These are phyloP conservation scores for Heliocybe sulcata DNA, from an alignment of 1,284 basidiomycete genomes.

Conservation along the genomic window DNA sequence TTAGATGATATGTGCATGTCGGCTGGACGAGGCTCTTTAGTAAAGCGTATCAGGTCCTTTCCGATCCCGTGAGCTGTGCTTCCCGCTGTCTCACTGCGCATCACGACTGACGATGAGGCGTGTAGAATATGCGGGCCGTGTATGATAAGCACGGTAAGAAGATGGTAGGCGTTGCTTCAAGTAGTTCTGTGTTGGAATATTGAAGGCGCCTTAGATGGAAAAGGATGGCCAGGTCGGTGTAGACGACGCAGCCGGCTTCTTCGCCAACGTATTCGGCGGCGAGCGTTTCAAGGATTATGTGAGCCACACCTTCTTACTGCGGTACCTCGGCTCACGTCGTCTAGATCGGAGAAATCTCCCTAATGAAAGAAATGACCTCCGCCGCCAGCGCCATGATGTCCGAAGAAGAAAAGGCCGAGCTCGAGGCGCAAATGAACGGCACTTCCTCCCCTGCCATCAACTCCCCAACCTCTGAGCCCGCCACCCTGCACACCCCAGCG, in stretches of 20 bases:
- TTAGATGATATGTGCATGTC: slow-evolving; percentile 13
- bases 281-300: slow-evolving; percentile 84
- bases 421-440: slow-evolving; percentile 67
- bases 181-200: neutral
- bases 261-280: slow-evolving; percentile 88
- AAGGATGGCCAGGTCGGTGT: slow-evolving; percentile 64
- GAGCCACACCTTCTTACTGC: slow-evolving; percentile 20
- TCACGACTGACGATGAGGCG: slow-evolving; percentile 15
- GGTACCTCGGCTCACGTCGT: neutral
- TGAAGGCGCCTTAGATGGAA: slow-evolving; percentile 40
- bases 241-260: slow-evolving; percentile 88
- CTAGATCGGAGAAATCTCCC: slow-evolving; percentile 87
- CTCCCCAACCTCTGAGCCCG: slow-evolving; percentile 7
- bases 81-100: slow-evolving; percentile 8
- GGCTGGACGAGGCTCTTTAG: slow-evolving; percentile 28
- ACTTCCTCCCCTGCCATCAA: slow-evolving; percentile 17
- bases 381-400: slow-evolving; percentile 78
- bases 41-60: slow-evolving; percentile 87
- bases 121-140: slow-evolving; percentile 77
- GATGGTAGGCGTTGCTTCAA: slow-evolving; percentile 44
- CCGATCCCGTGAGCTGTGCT: slow-evolving; percentile 60
- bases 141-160: slow-evolving; percentile 95
- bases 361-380: slow-evolving; percentile 87
- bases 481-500: slow-evolving; percentile 7
- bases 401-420: slow-evolving; percentile 87